Evolutionary conservation across 192 early-diverging fungal species (phyloP).

Genomic region (Anaeromyces robustus): DNA sequence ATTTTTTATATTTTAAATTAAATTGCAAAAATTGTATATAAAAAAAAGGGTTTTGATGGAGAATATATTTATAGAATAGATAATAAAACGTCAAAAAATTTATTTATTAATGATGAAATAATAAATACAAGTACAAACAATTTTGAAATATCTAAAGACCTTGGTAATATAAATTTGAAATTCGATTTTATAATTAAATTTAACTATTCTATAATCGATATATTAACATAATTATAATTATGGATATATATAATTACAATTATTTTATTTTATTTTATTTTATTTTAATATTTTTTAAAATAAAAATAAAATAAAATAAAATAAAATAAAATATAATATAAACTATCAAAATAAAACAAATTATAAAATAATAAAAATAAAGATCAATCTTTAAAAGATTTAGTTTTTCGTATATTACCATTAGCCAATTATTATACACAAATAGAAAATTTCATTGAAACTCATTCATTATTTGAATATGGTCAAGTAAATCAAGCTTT

Average conservation of each 20-base stretch:
- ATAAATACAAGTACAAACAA: slow-evolving; percentile 7
- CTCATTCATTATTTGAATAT: slow-evolving; percentile 56
- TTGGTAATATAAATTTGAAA: slow-evolving; percentile 13
- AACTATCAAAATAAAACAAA: too few species aligned
- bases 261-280: slow-evolving; percentile 9
- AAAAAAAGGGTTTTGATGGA: slow-evolving; percentile 62
- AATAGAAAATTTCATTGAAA: slow-evolving; percentile 59
- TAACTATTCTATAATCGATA: too few species aligned
- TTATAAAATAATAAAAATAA: too few species aligned
- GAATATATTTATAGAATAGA: slow-evolving; percentile 17
- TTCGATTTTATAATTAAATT: too few species aligned
- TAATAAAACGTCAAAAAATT: not conserved
- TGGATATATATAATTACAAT: not conserved
- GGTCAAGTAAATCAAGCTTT: slow-evolving; percentile 84
- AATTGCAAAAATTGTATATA: not conserved
- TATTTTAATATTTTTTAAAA: too few species aligned
- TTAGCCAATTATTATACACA: slow-evolving; percentile 57
- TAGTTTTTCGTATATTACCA: slow-evolving; percentile 66
- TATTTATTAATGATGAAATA: slow-evolving; percentile 29
- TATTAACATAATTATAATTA: slow-evolving; percentile 14
- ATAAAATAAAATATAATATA: too few species aligned
- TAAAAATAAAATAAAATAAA: too few species aligned
- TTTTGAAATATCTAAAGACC: not conserved
- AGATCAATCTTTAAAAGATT: slow-evolving; percentile 46
- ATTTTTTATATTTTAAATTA: not conserved